Conservation (phyloP, 768 basidiomycete species). For the Termitomyces sp. region DNA sequence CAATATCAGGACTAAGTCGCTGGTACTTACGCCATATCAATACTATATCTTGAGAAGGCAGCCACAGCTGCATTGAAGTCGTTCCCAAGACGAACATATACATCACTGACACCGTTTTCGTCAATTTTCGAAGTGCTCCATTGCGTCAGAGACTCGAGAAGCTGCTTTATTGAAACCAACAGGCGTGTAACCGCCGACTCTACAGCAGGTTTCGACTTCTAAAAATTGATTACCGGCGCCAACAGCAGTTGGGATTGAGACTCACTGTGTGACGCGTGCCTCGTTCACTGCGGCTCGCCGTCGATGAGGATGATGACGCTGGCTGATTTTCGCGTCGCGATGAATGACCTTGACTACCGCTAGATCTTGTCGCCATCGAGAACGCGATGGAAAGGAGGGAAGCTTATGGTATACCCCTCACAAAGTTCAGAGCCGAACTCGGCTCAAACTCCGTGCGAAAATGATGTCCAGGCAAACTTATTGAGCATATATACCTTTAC, state of each 20-base stretch:
- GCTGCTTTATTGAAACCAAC: conserved; percentile 89
- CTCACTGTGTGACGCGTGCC: conserved; percentile 34
- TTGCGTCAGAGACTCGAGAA: conserved; percentile 83
- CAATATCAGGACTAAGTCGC: conserved; percentile 1
- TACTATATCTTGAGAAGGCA: conserved; percentile 79
- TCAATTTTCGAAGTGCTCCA: conserved; percentile 74
- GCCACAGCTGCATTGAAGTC: conserved; percentile 94
- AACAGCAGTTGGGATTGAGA: background rate
- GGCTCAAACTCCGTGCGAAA: conserved; percentile 10
- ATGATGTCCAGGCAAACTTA: background rate
- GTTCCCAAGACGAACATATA: conserved; percentile 94
- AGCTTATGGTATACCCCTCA: background rate
- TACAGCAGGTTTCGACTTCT: conserved; percentile 55
- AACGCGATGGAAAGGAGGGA: background rate
- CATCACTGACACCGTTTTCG: conserved; percentile 87
- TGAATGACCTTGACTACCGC: conserved; percentile 28
- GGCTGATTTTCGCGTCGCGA: conserved; percentile 52
- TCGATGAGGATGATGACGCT: conserved; percentile 41
- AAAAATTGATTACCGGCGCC: conserved; percentile 5
- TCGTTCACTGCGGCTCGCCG: conserved; percentile 31
- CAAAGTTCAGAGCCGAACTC: background rate
- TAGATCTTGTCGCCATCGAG: conserved; percentile 23
- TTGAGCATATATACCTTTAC: no score
- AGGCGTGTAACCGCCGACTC: conserved; percentile 91
- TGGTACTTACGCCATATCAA: conserved; percentile 81